phyloP scores from a whole-genome alignment of 164 flowering plant species.

The Hamamelis virginiana region DNA sequence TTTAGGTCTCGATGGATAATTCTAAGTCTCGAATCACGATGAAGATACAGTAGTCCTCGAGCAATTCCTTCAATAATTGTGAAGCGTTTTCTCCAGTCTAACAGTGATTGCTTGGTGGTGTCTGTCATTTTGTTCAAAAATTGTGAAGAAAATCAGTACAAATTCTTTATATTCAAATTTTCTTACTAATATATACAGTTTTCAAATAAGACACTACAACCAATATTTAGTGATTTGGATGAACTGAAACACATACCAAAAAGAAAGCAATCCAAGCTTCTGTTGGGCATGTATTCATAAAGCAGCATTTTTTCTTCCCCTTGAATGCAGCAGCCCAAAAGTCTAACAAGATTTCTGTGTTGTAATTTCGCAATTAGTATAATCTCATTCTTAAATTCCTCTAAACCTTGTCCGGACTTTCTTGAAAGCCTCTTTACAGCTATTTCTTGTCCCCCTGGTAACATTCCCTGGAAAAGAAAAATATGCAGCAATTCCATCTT shows the following conservation, averaged over 20 bases:
- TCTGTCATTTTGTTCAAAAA: constrained; percentile 27
- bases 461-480: constrained; percentile 41
- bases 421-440: constrained; percentile 81
- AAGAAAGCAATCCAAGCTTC: constrained; percentile 38
- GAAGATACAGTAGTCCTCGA: constrained; percentile 80
- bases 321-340: no score
- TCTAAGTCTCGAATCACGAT: constrained; percentile 26
- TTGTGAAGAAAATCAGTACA: no score
- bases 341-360: constrained; percentile 37
- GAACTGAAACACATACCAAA: constrained; percentile 44
- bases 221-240: background rate
- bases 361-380: constrained; percentile 65
- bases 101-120: constrained; percentile 26
- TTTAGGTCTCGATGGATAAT: no score
- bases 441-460: constrained; percentile 50
- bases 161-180: no score
- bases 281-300: no score
- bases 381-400: constrained; percentile 11
- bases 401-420: constrained; percentile 9
- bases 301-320: no score
- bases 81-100: constrained; percentile 59
- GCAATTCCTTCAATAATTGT: constrained; percentile 48
- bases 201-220: no score
- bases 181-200: no score
- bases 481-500: no score